Conservation (phyloP, 805 yeast genomes). For the Myxozyma udenii region DNA sequence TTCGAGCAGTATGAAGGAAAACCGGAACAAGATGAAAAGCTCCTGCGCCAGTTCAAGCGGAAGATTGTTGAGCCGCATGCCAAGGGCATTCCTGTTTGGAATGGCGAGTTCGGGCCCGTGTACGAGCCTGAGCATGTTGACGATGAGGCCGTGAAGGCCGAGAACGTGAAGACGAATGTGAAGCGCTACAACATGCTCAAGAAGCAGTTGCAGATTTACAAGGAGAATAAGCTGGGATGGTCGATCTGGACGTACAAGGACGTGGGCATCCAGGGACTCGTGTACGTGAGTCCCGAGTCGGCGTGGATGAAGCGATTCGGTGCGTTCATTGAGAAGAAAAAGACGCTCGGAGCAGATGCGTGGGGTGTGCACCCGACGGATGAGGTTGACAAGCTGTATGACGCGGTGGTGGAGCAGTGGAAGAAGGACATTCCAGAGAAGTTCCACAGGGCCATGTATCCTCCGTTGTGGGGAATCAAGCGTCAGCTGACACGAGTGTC, state of each 20-base stretch:
- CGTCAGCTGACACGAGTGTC: constrained; percentile 43
- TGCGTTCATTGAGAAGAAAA: constrained; percentile 45
- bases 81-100: constrained; percentile 50
- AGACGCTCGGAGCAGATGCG: constrained; percentile 46
- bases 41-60: constrained; percentile 43
- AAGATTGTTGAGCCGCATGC: constrained; percentile 46
- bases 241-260: constrained; percentile 55
- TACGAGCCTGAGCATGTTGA: constrained; percentile 49
- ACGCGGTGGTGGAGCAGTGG: constrained; percentile 42
- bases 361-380: constrained; percentile 52
- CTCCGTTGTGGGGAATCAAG: constrained; percentile 42
- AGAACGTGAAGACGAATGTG: constrained; percentile 42
- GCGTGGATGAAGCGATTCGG: constrained; percentile 46
- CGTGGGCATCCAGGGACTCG: constrained; percentile 52
- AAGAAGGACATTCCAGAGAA: constrained; percentile 44
- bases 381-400: constrained; percentile 43
- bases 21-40: constrained; percentile 40
- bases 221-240: constrained; percentile 42
- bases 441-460: constrained; percentile 44
- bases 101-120: constrained; percentile 54
- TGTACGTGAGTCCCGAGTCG: constrained; percentile 47
- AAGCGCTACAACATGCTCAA: constrained; percentile 45
- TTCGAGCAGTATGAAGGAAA: constrained; percentile 39
- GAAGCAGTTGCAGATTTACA: constrained; percentile 48
- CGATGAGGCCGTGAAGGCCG: constrained; percentile 37